phyloP scores from a whole-genome alignment of 176 grass and related monocot species.

The Oryza officinalis region DNA sequence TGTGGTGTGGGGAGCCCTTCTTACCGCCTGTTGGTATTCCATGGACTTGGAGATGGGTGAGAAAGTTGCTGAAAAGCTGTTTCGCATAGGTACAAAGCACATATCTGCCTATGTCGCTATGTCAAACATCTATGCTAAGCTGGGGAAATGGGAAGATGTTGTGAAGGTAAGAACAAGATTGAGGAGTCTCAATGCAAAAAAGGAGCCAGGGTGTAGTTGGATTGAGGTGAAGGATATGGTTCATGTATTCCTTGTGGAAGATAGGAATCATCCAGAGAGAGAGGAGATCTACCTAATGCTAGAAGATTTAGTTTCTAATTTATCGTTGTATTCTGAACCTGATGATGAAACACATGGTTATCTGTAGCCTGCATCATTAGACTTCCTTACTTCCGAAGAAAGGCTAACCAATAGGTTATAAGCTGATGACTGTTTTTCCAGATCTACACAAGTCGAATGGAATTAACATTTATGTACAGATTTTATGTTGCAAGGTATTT shows the following conservation, averaged over 20 bases:
- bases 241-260: slow-evolving; percentile 63
- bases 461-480: neutral
- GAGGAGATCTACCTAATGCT: slow-evolving; percentile 50
- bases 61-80: slow-evolving; percentile 44
- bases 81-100: slow-evolving; percentile 54
- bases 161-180: slow-evolving; percentile 49
- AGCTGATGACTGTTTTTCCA: neutral
- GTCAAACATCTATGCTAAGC: slow-evolving; percentile 65
- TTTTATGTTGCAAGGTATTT: neutral
- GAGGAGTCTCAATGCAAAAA: slow-evolving; percentile 39
- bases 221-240: slow-evolving; percentile 54
- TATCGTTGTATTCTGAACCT: slow-evolving; percentile 30
- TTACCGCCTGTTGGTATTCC: slow-evolving; percentile 53
- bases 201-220: slow-evolving; percentile 62
- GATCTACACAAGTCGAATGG: neutral
- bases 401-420: neutral
- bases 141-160: slow-evolving; percentile 62
- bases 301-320: slow-evolving; percentile 43
- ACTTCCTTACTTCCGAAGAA: neutral
- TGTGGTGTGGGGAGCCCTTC: slow-evolving; percentile 52
- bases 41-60: slow-evolving; percentile 58
- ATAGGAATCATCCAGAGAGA: slow-evolving; percentile 58
- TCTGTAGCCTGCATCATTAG: slow-evolving; percentile 1
- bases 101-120: slow-evolving; percentile 50
- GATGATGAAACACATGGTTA: slow-evolving; percentile 21